A percentile compares a stretch with the other conserved stretches of the same genome.
phyloP scores from a whole-genome alignment of 1,284 basidiomycete species.

The Leccinum griseonigrum region DNA sequence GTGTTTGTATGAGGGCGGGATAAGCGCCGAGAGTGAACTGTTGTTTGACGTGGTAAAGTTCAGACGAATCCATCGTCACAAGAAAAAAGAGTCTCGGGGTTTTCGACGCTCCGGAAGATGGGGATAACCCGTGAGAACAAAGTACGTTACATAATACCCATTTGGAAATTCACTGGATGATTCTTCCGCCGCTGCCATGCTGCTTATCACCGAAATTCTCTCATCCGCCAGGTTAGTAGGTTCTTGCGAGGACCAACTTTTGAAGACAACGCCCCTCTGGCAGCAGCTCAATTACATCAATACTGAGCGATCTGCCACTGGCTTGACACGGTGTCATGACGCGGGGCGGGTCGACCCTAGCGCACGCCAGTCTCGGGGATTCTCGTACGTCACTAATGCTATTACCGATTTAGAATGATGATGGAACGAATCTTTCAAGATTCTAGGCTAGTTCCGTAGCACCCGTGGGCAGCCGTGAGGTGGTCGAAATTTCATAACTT shows the following conservation, averaged over 20 bases:
- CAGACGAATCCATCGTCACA: slow-evolving; percentile 68
- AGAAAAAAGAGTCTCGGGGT: not conserved
- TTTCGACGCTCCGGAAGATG: not conserved
- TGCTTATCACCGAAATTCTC: not conserved
- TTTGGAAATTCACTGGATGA: not conserved
- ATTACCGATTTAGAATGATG: not conserved
- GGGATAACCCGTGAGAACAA: no score
- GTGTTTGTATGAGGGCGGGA: slow-evolving; percentile 51
- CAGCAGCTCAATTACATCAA: not conserved
- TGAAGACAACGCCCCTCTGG: not conserved
- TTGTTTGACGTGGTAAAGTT: slow-evolving; percentile 82
- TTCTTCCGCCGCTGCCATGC: not conserved
- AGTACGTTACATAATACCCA: not conserved
- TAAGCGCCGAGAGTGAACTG: slow-evolving; percentile 82
- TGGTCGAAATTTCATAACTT: not conserved
- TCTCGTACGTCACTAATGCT: not conserved
- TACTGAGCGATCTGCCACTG: not conserved
- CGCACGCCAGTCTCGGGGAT: not conserved
- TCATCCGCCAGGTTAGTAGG: not conserved
- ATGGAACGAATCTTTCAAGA: not conserved
- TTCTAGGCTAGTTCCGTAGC: not conserved
- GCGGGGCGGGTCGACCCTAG: not conserved
- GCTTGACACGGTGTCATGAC: not conserved
- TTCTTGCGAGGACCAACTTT: not conserved
- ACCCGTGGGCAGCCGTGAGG: not conserved